Conservation (phyloP, 2,329 filamentous ascomycete species). For the Aspergillus sojae region DNA sequence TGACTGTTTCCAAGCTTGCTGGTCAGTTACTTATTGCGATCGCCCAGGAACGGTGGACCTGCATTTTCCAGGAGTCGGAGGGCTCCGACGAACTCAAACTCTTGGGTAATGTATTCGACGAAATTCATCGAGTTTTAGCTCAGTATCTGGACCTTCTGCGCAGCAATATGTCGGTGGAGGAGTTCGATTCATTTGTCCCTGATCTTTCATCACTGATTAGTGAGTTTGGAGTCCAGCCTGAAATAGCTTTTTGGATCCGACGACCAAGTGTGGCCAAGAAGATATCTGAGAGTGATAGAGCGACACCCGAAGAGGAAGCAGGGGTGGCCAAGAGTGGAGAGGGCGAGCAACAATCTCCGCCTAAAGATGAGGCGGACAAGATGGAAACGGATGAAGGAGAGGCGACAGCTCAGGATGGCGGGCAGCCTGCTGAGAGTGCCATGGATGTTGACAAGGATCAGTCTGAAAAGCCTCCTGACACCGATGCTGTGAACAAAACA, state of each 20-base stretch:
- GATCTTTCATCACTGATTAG: conserved; percentile 72
- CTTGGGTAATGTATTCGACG: conserved; percentile 83
- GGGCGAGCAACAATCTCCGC: conserved; percentile 22
- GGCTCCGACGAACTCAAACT: conserved; percentile 80
- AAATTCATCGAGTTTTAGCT: conserved; percentile 79
- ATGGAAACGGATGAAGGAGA: conserved; percentile 39
- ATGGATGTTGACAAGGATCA: conserved; percentile 42
- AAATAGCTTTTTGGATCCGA: conserved; percentile 82
- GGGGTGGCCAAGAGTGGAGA: conserved; percentile 21
- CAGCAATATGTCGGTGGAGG: conserved; percentile 71
- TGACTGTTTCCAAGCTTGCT: conserved; percentile 76
- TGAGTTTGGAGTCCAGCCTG: conserved; percentile 77
- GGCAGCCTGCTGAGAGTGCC: conserved; percentile 22
- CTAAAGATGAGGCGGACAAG: conserved; percentile 25
- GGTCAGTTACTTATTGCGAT: conserved; percentile 85
- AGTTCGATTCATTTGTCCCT: conserved; percentile 80
- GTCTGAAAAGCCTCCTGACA: conserved; percentile 13
- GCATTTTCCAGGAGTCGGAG: conserved; percentile 71
- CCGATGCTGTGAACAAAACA: conserved; percentile 16
- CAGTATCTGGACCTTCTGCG: conserved; percentile 90
- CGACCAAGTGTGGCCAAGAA: conserved; percentile 72
- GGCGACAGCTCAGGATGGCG: conserved; percentile 20
- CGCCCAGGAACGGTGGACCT: conserved; percentile 86
- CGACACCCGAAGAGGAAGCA: conserved; percentile 31
- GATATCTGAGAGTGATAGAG: conserved; percentile 51